Evolutionary conservation across 2,329 filamentous ascomycete species (phyloP).

Genomic region (Colletotrichum phormii): DNA sequence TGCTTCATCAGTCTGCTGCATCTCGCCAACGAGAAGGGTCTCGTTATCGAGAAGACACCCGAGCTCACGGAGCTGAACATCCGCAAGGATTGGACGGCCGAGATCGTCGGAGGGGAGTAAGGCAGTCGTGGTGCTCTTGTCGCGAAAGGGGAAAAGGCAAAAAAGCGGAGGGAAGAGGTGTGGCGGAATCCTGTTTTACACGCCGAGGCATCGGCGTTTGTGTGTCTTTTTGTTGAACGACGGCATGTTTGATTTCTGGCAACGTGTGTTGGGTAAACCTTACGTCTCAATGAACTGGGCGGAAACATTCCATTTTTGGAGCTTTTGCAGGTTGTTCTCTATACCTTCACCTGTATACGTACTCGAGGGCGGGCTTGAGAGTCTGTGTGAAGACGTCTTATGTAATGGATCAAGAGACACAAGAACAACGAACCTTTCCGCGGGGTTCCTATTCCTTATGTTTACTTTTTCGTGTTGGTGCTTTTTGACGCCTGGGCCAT

Average conservation of each 20-base stretch:
- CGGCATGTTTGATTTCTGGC: conserved; percentile 18
- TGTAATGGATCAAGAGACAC: conserved; percentile 14
- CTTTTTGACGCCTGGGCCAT: neutral
- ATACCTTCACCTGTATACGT: neutral
- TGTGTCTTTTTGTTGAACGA: conserved; percentile 24
- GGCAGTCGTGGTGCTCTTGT: neutral
- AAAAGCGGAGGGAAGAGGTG: neutral
- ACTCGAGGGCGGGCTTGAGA: neutral
- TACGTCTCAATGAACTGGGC: conserved; percentile 19
- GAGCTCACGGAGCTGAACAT: conserved; percentile 71
- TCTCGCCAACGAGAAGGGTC: conserved; percentile 91
- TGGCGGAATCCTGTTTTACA: neutral
- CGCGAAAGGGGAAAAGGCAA: neutral
- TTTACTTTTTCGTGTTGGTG: neutral
- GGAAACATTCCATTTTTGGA: neutral
- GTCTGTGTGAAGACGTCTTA: conserved; percentile 10
- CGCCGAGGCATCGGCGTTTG: conserved; percentile 4
- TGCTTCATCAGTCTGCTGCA: conserved; percentile 96
- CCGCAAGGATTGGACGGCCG: conserved; percentile 71
- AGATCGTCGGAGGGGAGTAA: conserved; percentile 59
- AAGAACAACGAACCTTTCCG: neutral
- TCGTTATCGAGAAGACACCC: conserved; percentile 76
- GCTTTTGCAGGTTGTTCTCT: neutral
- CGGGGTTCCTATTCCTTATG: neutral
- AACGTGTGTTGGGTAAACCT: neutral